Percentiles rank a stretch among this genome's conserved stretches.
Evolutionary conservation across 306 rosid species (phyloP).

Genomic region (Arachis hypogaea): DNA sequence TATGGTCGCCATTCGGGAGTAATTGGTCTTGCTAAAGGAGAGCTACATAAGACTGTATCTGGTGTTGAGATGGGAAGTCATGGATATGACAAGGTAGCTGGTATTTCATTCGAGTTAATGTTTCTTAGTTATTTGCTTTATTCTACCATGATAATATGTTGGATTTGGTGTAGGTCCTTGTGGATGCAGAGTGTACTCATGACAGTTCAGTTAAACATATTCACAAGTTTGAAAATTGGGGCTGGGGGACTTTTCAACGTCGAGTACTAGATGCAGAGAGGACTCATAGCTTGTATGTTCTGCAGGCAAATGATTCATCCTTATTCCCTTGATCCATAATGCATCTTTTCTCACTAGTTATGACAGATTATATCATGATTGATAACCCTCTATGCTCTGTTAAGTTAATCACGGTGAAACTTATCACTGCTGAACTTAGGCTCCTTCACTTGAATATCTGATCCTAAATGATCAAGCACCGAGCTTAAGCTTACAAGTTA

Average conservation of each 20-base stretch:
- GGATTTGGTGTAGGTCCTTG: constrained; percentile 69
- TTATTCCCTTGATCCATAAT: constrained; percentile 26
- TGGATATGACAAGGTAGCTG: constrained; percentile 82
- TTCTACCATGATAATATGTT: constrained; percentile 30
- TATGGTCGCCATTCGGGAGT: constrained; percentile 85
- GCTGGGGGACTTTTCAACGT: constrained; percentile 81
- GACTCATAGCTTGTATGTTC: constrained; percentile 62
- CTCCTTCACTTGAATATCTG: constrained; percentile 11
- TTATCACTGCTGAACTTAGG: not conserved
- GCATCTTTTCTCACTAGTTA: constrained; percentile 16
- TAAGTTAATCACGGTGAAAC: not conserved
- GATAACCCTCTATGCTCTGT: not conserved
- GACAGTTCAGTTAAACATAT: constrained; percentile 94
- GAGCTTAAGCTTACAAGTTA: not conserved
- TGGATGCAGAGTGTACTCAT: constrained; percentile 99
- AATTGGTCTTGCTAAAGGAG: constrained; percentile 65
- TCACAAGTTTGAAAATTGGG: constrained; percentile 91
- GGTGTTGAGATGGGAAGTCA: constrained; percentile 50
- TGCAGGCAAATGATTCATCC: constrained; percentile 62
- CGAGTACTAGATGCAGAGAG: constrained; percentile 88
- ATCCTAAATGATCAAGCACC: constrained; percentile 2
- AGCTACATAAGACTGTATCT: constrained; percentile 50
- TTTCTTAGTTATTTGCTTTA: constrained; percentile 22
- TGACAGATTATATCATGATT: not conserved
- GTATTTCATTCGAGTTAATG: constrained; percentile 20